Evolutionary conservation across 257 asterid species (phyloP), one percentile per base, ranked within the genome.

Genomic region (Scutellaria baicalensis): DNA sequence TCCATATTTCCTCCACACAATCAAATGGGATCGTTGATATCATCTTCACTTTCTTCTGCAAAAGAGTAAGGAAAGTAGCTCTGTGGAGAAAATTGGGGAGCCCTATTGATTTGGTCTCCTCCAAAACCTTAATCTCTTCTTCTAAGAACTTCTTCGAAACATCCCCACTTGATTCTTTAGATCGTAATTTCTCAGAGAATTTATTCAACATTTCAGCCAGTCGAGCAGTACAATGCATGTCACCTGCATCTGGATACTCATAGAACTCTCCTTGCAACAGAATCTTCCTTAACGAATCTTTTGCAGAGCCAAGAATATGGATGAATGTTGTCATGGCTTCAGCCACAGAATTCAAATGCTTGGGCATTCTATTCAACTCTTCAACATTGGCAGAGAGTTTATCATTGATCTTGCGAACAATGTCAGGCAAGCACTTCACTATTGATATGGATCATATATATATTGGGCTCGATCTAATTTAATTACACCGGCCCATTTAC

Each of bases 251-350:
- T 0, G 74, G 83, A 18, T 77, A 80, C 27, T 83, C 84, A 12
- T 83, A 84, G n/a, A 77, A 83, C 52, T 83, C 87, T 0, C 84
- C 84, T 23, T 70, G 59, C 60, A 83, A 1, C 0, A 83, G 50
- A 8, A 83, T 78, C 17, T 83, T 83, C 65, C 80, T 71, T 59
- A 77, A 21, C 0, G 84, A 77, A 8, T 83, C 87, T 35, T 64
- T 77, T 1, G 75, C 70, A 1, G 67, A 59, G 1, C 81, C 75
- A 4, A 75, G 69, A 52, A 77, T 33, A 6, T 69, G 54, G 77
- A 75, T 21, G 49, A 83, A 77, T 0, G 84, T n/a, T 0, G 74
- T 59, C 83, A 83, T 48, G 0, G 81, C 83, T 33, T 83, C 83
- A 3, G 69, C 77, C 1, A 71, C 17, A 0, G 83, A 68, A 0